Percentiles rank a stretch among this genome's conserved stretches.
Conservation (phyloP, 805 yeast genomes). For the Brettanomyces custersianus region DNA sequence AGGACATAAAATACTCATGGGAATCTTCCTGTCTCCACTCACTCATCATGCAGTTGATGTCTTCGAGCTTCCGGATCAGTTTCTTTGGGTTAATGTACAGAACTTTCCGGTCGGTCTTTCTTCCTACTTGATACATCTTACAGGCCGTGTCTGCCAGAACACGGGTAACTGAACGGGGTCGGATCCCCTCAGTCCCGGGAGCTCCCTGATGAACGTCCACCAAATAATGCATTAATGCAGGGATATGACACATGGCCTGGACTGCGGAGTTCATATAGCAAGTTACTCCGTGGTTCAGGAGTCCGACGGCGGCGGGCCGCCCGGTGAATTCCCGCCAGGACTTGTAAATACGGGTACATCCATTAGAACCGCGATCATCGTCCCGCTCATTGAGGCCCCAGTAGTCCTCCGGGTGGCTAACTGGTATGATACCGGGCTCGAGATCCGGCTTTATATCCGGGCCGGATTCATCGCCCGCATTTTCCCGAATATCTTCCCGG, state of each 20-base stretch:
- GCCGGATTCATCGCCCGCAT: conserved; percentile 15
- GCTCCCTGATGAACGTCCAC: conserved; percentile 47
- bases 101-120: conserved; percentile 25
- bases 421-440: too few species aligned
- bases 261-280: conserved; percentile 95
- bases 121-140: conserved; percentile 60
- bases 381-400: conserved; percentile 49
- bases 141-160: conserved; percentile 59
- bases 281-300: conserved; percentile 87
- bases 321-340: conserved; percentile 55
- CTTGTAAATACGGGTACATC: conserved; percentile 51
- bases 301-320: conserved; percentile 56
- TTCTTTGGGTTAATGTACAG: conserved; percentile 66
- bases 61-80: conserved; percentile 61
- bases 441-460: conserved; percentile 8
- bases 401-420: too few species aligned
- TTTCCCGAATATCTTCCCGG: conserved; percentile 11
- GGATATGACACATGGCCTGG: conserved; percentile 83
- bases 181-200: conserved; percentile 37
- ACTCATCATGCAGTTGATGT: conserved; percentile 92
- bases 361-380: conserved; percentile 57
- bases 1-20: conserved; percentile 93
- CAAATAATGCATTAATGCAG: conserved; percentile 81
- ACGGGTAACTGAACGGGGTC: conserved; percentile 52
- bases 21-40: conserved; percentile 98